Base-by-base conservation (phyloP, 2,329 filamentous ascomycete genomes). In the Fusarium praegraminearum region DNA sequence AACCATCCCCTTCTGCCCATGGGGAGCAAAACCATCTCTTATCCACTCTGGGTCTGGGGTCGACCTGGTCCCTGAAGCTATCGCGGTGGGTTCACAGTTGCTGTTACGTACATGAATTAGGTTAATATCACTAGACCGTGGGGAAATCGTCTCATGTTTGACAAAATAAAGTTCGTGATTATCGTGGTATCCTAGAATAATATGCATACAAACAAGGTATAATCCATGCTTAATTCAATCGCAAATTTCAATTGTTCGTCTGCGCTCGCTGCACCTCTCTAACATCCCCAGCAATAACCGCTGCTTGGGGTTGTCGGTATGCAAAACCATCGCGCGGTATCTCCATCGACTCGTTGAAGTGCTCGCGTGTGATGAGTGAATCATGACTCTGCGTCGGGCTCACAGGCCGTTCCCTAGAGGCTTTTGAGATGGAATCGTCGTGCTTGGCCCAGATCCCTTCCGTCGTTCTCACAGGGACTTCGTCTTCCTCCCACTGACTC, bases 341-440 rank as follows among this genome's bases (percentile, higher is more conserved):
- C 16, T 74, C 72, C 43, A 71, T 65, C 3, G 72, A 71, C 3
- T 50, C 57, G 4, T 70, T 49, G 6, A 67, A 35, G 7, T 69
- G 70, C 26, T 75, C 73, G 10, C 73, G 50, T 4, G 70, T 71
- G 5, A 76, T 75, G 11, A 76, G 70, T 33, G 67, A 73, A 57
- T 76, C 75, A 38, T 76, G 73, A 52, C 75, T 76, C 57, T 74
- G 73, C 26, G 75, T 75, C 5, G 74, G 73, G 41, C 75, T 76
- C 2, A 71, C 44, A 12, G 62, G 62, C 2, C 73, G 22, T 7
- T 72, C 70, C 38, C 46, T 20, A 26, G 22, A n/a, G 58, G 60
- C 1, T 74, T 75, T 71, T 22, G 61, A 64, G 9, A 73, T 67
- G 1, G 71, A 74, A 16, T 65, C 64, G 13, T 62, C 68, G 22